These are phyloP conservation scores for Limonium bicolor DNA, from an alignment of 148 eudicot genomes.

Conservation along the genomic window DNA sequence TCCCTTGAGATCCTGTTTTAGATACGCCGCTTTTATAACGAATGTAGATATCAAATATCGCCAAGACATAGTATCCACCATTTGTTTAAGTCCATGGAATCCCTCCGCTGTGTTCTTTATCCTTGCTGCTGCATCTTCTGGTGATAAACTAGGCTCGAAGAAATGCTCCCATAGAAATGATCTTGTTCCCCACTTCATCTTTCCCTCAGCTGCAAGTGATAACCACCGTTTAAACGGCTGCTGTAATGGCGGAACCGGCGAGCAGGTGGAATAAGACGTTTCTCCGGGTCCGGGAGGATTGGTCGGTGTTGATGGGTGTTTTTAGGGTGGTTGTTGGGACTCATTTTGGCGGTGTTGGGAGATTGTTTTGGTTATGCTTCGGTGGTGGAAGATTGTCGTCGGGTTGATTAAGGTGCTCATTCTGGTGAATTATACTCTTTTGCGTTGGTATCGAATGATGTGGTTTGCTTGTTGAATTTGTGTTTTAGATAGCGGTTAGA, in stretches of 20 bases:
- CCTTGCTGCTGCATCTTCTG: slow-evolving; percentile 63
- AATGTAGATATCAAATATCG: slow-evolving; percentile 68
- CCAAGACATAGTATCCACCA: slow-evolving; percentile 90
- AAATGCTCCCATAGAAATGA: slow-evolving; percentile 56
- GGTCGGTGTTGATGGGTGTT: slow-evolving; percentile 14
- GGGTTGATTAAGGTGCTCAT: slow-evolving; percentile 40
- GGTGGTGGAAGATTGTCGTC: slow-evolving; percentile 26
- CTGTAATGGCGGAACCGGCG: slow-evolving; percentile 21
- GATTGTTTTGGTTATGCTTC: slow-evolving; percentile 8
- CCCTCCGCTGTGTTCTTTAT: slow-evolving; percentile 72
- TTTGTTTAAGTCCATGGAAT: slow-evolving; percentile 49
- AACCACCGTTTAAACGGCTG: slow-evolving; percentile 18
- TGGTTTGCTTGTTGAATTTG: too few relatives aligned
- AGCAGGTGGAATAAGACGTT: slow-evolving; percentile 17
- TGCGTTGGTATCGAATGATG: too few relatives aligned
- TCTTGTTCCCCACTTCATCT: slow-evolving; percentile 75
- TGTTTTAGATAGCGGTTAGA: too few relatives aligned
- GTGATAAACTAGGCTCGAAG: slow-evolving; percentile 68
- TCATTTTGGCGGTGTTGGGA: slow-evolving; percentile 11
- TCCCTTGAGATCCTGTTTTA: slow-evolving; percentile 56
- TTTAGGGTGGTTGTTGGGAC: slow-evolving; percentile 5
- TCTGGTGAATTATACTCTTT: too few relatives aligned
- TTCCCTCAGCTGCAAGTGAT: slow-evolving; percentile 38
- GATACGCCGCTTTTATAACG: slow-evolving; percentile 52
- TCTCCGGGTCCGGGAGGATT: slow-evolving; percentile 20